A percentile compares a stretch with the other conserved stretches of the same genome.
Evolutionary conservation across 768 basidiomycete species (phyloP).

Genomic region (Serendipita sp.): DNA sequence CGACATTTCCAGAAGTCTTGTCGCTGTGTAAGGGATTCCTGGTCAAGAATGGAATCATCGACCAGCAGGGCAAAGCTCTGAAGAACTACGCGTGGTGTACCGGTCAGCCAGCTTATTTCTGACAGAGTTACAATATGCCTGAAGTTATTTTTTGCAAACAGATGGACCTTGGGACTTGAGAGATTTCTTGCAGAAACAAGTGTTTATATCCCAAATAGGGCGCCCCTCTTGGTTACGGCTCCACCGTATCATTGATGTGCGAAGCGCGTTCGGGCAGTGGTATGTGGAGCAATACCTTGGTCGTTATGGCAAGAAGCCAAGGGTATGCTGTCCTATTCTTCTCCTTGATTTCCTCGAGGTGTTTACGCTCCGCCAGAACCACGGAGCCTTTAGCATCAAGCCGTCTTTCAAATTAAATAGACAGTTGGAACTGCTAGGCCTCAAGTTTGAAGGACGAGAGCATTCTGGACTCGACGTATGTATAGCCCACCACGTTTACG

Average conservation of each 20-base stretch:
- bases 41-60: conserved; percentile 51
- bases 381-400: background rate
- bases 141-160: conserved; percentile 56
- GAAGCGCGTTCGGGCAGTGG: conserved; percentile 21
- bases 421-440: conserved; percentile 52
- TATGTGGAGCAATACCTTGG: background rate
- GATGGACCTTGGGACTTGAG: conserved; percentile 19
- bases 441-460: conserved; percentile 64
- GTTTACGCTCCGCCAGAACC: background rate
- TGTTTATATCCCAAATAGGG: conserved; percentile 62
- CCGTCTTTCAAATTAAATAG: conserved; percentile 36
- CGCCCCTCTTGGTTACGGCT: conserved; percentile 7
- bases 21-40: conserved; percentile 51
- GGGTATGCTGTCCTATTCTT: background rate
- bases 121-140: background rate
- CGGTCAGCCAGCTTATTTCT: conserved; percentile 10
- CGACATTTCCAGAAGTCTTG: conserved; percentile 57
- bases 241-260: conserved; percentile 36
- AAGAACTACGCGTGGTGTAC: conserved; percentile 67
- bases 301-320: background rate
- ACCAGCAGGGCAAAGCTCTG: conserved; percentile 37
- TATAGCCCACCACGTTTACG: conserved; percentile 15
- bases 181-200: conserved; percentile 80
- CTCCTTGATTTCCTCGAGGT: background rate
- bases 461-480: conserved; percentile 87